Base-by-base conservation (phyloP, 1,284 basidiomycete genomes). In the Mycosarcoma mackinlayi region DNA sequence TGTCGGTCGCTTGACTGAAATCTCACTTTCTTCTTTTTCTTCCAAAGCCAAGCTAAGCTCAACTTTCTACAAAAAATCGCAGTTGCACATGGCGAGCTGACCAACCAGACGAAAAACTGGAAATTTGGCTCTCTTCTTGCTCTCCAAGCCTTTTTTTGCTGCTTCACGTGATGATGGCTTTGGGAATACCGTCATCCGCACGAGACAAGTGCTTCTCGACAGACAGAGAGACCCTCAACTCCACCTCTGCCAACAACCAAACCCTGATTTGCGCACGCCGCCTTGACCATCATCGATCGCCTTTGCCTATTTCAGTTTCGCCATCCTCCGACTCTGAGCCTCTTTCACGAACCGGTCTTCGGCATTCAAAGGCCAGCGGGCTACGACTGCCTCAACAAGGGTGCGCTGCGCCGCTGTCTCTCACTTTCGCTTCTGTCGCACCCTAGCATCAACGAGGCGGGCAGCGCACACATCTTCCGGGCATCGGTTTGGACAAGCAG, bases 91-190 rank as follows among this genome's bases (percentile, higher is more conserved):
- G 18, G 41, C 41, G 41, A 31, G 11, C 34, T 44, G 51, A 45
- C 40, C n/a, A 44, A 35, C 14, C 5, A 18, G 16, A 37, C 19
- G 19, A 42, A 24, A 24, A 57, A 37, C 24, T 41, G 16, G 24
- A 25, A 13, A 49, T 44, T 35, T 25, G 14, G 48, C 31, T 30
- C 42, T 31, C 23, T 44, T 48, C 30, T 34, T 4, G 16, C 10
- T 19, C 27, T 14, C 28, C 19, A 41, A 41, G 24, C 23, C 6
- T 14, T 13, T 18, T 19, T 5, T 13, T 23, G 13, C 46, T 23
- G 16, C 42, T 53, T 67, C 64, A 67, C 64, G 64, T 67, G 64
- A 67, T 61, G 64, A 52, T 66, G 48, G 8, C 52, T 16, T 18
- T 38, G 9, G 18, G 9, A 13, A n/a, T 10, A 21, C 24, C n/a